Base-by-base conservation (phyloP, 2,329 filamentous ascomycete species). In the Helicocarpus griseus region DNA sequence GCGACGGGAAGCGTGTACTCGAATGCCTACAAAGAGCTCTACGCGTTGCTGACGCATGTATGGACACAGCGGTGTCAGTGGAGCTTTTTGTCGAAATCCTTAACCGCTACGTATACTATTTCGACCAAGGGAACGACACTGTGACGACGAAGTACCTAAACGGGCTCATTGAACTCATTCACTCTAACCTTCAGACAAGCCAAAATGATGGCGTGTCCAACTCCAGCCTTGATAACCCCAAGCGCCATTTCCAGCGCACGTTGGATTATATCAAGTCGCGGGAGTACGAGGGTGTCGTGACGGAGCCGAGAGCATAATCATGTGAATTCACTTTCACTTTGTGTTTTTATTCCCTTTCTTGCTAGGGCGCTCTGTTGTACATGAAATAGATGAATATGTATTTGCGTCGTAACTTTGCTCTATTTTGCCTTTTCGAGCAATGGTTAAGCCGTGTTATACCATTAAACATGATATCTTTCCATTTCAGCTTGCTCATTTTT, bases 91-190 rank as follows among this genome's bases (percentile, higher is more conserved):
- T 98, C 52, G 93, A 98, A 73, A 98, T 98, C 57, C 75, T 98
- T 51, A 96, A 98, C 69, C 83, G 93, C 69, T 98, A 98, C 67
- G 90, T 97, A 49, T 98, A 98, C 70, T 98, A 97, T 74, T 98
- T 96, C 73, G 93, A 98, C 69, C 91, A 98, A 69, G 89, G 95
- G 66, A 98, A 98, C 70, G 93, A 98, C 72, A 90, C 90, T 58
- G 93, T 98, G 36, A 98, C 93, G 4, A 96, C 86, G 2, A 97
- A 97, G 71, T 98, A 97, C 68, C 80, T 98, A 56, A 98, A 98
- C 65, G 93, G 93, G 3, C 81, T 98, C 48, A 97, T 98, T 64
- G 93, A 98, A 72, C 81, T 98, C 57, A 97, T 98, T 64, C 90
- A 98, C 70, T 95, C 89, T 21, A 98, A 98, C 65, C 78, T 98